A percentile compares a stretch with the other conserved stretches of the same genome.
Evolutionary conservation across 371 early-diverging fungal genomes (phyloP).

Genomic region (Mortierella polycephala): DNA sequence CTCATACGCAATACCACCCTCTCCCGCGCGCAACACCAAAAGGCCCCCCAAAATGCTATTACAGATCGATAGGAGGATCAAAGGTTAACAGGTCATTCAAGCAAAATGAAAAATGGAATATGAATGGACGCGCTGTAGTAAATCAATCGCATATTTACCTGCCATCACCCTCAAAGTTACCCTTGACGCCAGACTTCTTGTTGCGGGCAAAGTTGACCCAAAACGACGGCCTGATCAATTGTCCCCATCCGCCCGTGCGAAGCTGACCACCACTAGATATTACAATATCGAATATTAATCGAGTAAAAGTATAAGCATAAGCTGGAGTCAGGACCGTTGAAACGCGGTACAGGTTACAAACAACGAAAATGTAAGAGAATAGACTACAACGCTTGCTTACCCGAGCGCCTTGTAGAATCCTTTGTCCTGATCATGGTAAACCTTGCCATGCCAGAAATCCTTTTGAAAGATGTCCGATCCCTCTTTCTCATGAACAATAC

Average conservation of each 20-base stretch:
- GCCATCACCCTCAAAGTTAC: constrained; percentile 52
- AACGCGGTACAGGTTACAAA: not conserved
- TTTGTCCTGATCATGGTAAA: constrained; percentile 54
- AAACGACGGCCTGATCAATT: constrained; percentile 32
- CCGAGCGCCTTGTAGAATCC: constrained; percentile 58
- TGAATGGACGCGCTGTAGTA: not conserved
- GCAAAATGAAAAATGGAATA: not conserved
- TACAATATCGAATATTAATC: not conserved
- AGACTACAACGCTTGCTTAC: constrained; percentile 8
- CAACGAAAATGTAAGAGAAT: not conserved
- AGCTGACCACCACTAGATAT: constrained; percentile 30
- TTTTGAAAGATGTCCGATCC: constrained; percentile 56
- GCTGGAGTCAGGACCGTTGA: too few species aligned
- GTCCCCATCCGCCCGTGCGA: constrained; percentile 48
- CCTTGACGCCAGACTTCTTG: constrained; percentile 46
- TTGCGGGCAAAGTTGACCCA: constrained; percentile 45
- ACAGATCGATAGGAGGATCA: not conserved
- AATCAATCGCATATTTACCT: constrained; percentile 7
- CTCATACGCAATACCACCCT: constrained; percentile 45
- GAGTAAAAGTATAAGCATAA: not conserved
- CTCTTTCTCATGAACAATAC: constrained; percentile 59
- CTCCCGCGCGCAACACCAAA: constrained; percentile 14
- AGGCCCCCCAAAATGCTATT: constrained; percentile 46
- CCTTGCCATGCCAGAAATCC: constrained; percentile 56
- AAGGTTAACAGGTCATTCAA: not conserved